Conservation (phyloP, 768 basidiomycete species). For the Tricholoma matsutake region DNA sequence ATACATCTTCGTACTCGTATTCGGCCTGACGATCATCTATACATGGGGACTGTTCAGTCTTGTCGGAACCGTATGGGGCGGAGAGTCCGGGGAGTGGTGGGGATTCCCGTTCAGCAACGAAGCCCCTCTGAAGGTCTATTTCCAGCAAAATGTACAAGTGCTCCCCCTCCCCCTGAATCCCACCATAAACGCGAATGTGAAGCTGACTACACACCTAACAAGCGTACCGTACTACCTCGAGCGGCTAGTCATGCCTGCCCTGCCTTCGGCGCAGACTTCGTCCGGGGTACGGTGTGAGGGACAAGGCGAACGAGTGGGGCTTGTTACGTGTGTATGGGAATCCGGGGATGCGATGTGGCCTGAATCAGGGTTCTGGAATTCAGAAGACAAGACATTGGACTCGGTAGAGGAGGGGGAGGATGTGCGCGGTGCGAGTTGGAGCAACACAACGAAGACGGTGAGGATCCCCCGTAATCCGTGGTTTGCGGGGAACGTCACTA, state of each 20-base stretch:
- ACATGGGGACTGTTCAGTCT: slow-evolving; percentile 22
- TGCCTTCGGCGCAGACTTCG: slow-evolving; percentile 3
- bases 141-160: slow-evolving; percentile 51
- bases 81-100: slow-evolving; percentile 17
- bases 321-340: slow-evolving; percentile 4
- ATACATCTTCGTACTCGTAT: slow-evolving; percentile 22
- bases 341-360: slow-evolving; percentile 21
- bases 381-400: not conserved
- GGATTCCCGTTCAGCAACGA: slow-evolving; percentile 62
- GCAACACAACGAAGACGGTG: slow-evolving; percentile 1
- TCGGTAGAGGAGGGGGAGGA: too few species aligned
- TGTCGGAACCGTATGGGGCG: not conserved
- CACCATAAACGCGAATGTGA: not conserved
- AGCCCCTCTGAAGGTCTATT: slow-evolving; percentile 67
- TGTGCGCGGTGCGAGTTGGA: too few species aligned
- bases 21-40: slow-evolving; percentile 41
- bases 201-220: not conserved
- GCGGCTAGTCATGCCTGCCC: not conserved
- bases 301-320: not conserved
- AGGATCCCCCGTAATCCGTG: slow-evolving; percentile 11
- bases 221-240: not conserved
- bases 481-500: slow-evolving; percentile 15
- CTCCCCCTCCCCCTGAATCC: slow-evolving; percentile 24
- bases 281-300: not conserved
- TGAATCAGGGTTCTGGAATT: slow-evolving; percentile 13